Base-by-base conservation (phyloP, 2,329 filamentous ascomycete species). In the Pseudogymnoascus sp. region DNA sequence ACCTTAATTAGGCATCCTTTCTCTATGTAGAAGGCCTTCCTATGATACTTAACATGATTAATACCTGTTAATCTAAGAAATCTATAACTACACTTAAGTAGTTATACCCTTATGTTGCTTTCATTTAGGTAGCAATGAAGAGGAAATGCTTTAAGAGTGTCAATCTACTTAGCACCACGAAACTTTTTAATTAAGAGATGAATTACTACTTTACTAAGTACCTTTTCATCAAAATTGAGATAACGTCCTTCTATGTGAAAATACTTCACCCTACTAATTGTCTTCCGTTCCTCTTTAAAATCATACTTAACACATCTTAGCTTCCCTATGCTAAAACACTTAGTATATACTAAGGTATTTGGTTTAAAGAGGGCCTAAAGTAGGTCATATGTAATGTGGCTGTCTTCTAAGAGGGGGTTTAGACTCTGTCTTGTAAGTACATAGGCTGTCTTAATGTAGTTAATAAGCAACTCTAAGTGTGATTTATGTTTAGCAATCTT, bases 21-120 rank as follows among this genome's bases (percentile, higher is more conserved):
- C 11, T 72, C 65, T 54, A 74, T 72, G 62, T 73, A 69, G 65
- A 76, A 77, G 48, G 69, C 71, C 41, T 65, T 72, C 48, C 74
- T 71, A 65, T 71, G 67, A 67, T 69, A 77, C 62, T 75, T 65
- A 61, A 61, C 66, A 67, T 72, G 66, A 48, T 74, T 65, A 23
- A 65, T 67, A 64, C 69, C 68, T n/a, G 66, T 71, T 16, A 75
- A 64, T 54, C 66, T 61, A 62, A 31, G 34, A 37, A 76, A 76
- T 28, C 70, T 73, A 41, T 65, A 65, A 57, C 72, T 69, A 54
- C 69, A 69, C 60, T 70, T 64, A 25, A 72, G 63, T 2, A 77
- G 63, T 45, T 72, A 25, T 39, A 68, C 67, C 34, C 39, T 68
- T 51, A 71, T 63, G 41, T 70, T 23, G 34, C 70, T 62, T 51